Evolutionary conservation across 129 eudicot genomes (phyloP), one percentile per base, ranked within the genome.

Genomic region (Glebionis coronaria): DNA sequence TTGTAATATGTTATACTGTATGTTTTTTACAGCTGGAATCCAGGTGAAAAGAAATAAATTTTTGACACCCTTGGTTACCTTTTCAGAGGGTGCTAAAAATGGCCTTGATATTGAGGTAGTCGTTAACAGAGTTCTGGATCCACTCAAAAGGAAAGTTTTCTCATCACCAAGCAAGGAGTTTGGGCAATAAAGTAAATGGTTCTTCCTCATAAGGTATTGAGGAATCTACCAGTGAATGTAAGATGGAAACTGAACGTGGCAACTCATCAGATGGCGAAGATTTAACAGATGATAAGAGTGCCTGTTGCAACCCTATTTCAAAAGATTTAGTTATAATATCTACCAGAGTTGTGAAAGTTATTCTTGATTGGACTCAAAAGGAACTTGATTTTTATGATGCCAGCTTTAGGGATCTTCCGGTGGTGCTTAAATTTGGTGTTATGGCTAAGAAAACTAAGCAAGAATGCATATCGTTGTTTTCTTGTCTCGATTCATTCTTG

Each of bases 331-430:
- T 79, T 49, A 71, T 84, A n/a, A n/a, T n/a, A n/a, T n/a, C n/a
- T n/a, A n/a, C n/a, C n/a, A n/a, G n/a, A n/a, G n/a, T n/a, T n/a
- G 55, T 82, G 12, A 89, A 82, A 80, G 90, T 87, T 20, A 63
- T 81, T 46, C 79, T 94, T 61, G 90, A 87, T 73, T 94, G 97
- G 99, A 89, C 90, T 15, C 87, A 82, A 12, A 82, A 82, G 70
- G 97, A 82, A 20, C 87, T 68, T 9, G 90, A 79, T 31, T 11
- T 72, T 7, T 94, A 89, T 61, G 95, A 94, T 76, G 78, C 89
- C 4, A 87, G 76, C 82, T 94, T 94, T 27, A 88, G 83, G 73
- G 95, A 94, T 76, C 95, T 94, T 53, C 99, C 99, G 1, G 80
- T 67, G 78, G 97, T 89, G 58, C 82, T 77, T 72, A 94, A 94